Evolutionary conservation across 352 stramenopile genomes (phyloP), one percentile per base, ranked within the genome.

Genomic region (Globisporangium alternatum): DNA sequence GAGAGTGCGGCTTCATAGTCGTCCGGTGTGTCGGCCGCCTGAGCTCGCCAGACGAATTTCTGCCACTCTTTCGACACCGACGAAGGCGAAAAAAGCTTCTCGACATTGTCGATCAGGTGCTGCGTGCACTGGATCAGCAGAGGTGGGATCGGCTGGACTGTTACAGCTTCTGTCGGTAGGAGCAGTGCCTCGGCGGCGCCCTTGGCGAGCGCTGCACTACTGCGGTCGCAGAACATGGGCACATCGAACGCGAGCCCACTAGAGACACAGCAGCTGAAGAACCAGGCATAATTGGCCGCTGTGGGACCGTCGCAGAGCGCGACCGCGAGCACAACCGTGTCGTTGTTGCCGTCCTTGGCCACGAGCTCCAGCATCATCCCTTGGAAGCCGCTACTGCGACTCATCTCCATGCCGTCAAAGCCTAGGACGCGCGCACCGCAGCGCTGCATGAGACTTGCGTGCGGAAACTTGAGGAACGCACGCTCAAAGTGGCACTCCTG

Each of bases 381-480:
- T 5, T 57, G 60, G 33, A 74, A 76, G 30, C 74, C 78, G 61
- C 75, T 83, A 4, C 52, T 69, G 39, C 70, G 64, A 12, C 51
- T 22, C 71, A 83, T 77, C 17, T 72, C 56, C 45, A 43, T 13
- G 66, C 65, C 56, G 72, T 69, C 1, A 78, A 60, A 0, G 5
- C 77, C 75, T 13, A 82, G 45, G 19, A 86, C 65, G 2, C 37
- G 62, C 55, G 65, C 25, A 15, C 75, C 73, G 13, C 70, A 39
- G 3, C 55, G 58, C 54, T 81, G 70, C 5, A 80, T 7, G 17
- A 69, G 35, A 9, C 58, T 51, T 3, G 76, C 75, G 41, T 80
- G 66, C 5, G 75, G 77, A 28, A 83, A 60, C 61, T 73, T 76
- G 5, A 86, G 53, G 62, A 86, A 86, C 28, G 75, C 75, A 4